Evolutionary conservation across 371 early-diverging fungal species (phyloP).

Genomic region (Saksenaea oblongispora): DNA sequence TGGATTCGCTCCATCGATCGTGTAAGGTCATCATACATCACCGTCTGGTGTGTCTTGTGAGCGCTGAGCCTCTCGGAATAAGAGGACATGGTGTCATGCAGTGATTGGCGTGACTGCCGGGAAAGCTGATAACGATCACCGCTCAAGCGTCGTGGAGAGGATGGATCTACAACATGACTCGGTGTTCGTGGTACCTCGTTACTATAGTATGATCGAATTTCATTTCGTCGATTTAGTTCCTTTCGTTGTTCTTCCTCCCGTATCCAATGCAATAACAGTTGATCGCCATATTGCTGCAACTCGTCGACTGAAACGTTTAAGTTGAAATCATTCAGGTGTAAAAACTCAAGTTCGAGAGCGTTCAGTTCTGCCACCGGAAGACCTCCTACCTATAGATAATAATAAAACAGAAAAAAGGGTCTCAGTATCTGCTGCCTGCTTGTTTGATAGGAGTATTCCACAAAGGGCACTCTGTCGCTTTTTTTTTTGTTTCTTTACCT

Average conservation of each 20-base stretch:
- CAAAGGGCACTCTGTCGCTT: too few relatives aligned
- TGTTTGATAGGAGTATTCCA: not conserved
- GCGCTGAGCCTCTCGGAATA: not conserved
- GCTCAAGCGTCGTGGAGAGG: not conserved
- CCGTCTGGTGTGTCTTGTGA: not conserved
- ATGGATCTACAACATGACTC: not conserved
- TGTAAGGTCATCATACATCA: not conserved
- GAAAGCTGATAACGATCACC: not conserved
- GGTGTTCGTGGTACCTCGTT: not conserved
- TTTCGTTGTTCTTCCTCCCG: conserved; percentile 25
- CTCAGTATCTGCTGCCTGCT: not conserved
- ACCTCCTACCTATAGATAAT: conserved; percentile 95
- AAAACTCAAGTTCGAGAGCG: conserved; percentile 83
- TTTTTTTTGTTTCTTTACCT: conserved; percentile 36
- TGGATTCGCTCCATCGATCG: not conserved
- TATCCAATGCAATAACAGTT: conserved; percentile 33
- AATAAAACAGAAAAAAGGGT: not conserved
- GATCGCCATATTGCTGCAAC: conserved; percentile 76
- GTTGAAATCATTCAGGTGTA: conserved; percentile 75
- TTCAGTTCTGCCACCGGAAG: conserved; percentile 89
- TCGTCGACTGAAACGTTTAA: conserved; percentile 71
- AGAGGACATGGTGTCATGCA: not conserved
- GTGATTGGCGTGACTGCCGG: not conserved
- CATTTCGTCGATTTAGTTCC: not conserved
- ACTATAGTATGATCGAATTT: not conserved